Percentiles rank a stretch among this genome's conserved stretches.
Conservation (phyloP, 1,284 basidiomycete genomes). For the Anthracocystis panici-leucophaei region DNA sequence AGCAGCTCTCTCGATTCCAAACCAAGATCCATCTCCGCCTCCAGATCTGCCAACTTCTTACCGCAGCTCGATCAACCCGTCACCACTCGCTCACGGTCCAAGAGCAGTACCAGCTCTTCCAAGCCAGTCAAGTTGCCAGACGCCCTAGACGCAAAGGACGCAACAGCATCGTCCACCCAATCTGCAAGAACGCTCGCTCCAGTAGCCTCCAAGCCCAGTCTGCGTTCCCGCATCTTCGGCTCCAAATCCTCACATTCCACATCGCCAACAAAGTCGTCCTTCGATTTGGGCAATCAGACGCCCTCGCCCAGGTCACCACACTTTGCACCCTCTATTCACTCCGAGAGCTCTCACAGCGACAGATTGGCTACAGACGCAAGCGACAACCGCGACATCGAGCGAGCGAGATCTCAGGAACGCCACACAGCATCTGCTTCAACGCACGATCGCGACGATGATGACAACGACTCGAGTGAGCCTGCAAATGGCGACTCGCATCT, state of each 20-base stretch:
- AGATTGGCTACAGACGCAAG: neutral
- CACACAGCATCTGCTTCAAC: conserved; percentile 4
- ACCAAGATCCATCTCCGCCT: conserved; percentile 14
- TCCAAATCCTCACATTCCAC: conserved; percentile 22
- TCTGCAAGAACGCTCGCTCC: conserved; percentile 1
- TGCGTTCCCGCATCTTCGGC: conserved; percentile 47
- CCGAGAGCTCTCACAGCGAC: conserved; percentile 37
- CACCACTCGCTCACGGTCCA: conserved; percentile 27
- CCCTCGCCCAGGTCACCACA: conserved; percentile 29
- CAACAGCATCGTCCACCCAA: conserved; percentile 1
- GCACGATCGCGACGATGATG: conserved; percentile 18
- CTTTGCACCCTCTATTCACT: conserved; percentile 31
- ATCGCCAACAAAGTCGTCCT: conserved; percentile 19
- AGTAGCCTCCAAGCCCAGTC: conserved; percentile 32
- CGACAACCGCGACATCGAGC: conserved; percentile 11
- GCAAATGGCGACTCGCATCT: conserved; percentile 5
- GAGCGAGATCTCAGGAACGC: conserved; percentile 9
- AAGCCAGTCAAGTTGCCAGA: neutral
- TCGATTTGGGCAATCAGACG: conserved; percentile 26
- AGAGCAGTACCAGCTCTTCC: conserved; percentile 28
- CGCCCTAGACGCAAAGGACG: neutral
- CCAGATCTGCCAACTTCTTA: conserved; percentile 17
- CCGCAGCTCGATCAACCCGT: conserved; percentile 5
- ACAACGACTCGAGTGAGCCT: conserved; percentile 18
- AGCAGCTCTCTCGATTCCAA: conserved; percentile 1